Conservation (phyloP, 2,329 filamentous ascomycete genomes). For the Geosmithia flava region DNA sequence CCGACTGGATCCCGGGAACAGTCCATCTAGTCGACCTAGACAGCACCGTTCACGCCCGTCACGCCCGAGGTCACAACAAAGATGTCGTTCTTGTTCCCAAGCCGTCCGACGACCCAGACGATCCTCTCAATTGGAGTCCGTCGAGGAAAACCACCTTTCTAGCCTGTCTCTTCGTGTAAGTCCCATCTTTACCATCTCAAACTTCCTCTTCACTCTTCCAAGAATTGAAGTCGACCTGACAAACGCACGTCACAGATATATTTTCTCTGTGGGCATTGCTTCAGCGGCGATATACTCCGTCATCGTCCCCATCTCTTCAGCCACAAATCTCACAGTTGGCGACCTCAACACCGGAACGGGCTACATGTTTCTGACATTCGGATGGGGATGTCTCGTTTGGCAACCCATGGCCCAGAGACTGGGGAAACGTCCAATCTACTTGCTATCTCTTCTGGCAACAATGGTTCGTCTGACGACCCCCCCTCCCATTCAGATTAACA, state of each 20-base stretch:
- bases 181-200: too few relatives aligned
- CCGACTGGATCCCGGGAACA: conserved; percentile 19
- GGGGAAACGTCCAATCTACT: conserved; percentile 26
- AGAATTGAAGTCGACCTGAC: too few relatives aligned
- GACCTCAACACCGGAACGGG: conserved; percentile 26
- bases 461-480: conserved; percentile 9
- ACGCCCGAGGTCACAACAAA: conserved; percentile 9
- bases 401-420: conserved; percentile 32
- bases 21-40: conserved; percentile 26
- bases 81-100: conserved; percentile 39
- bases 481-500: neutral
- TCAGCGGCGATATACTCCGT: conserved; percentile 24
- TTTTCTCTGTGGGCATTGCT: conserved; percentile 25
- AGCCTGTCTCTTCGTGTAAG: conserved; percentile 16
- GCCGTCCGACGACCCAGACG: conserved; percentile 38
- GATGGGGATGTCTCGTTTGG: conserved; percentile 32
- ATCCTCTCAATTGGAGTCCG: conserved; percentile 37
- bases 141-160: conserved; percentile 22
- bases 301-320: conserved; percentile 19
- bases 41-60: conserved; percentile 16
- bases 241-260: conserved; percentile 21
- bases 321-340: conserved; percentile 16
- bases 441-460: conserved; percentile 20
- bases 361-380: conserved; percentile 29
- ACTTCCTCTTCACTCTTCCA: too few relatives aligned